Percentiles rank a stretch among this genome's conserved stretches.
These are phyloP conservation scores for Solanum clarkiae DNA, from an alignment of 257 asterid genomes.

Conservation along the genomic window DNA sequence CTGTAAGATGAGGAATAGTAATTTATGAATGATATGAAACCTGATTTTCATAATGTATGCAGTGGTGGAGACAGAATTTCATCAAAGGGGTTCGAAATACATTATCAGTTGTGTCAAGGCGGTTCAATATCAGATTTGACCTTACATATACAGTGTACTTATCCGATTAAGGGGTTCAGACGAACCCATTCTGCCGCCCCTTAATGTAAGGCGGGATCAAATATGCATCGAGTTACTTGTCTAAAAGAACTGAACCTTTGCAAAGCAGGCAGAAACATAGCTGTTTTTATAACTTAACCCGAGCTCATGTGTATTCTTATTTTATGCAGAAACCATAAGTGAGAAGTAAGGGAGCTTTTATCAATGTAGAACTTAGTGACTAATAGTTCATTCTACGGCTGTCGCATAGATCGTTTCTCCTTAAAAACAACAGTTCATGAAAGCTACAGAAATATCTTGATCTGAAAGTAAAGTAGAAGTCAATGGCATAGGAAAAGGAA, in stretches of 20 bases:
- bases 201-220: background rate
- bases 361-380: background rate
- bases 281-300: background rate
- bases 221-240: background rate
- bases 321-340: background rate
- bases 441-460: background rate
- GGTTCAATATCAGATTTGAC: background rate
- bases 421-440: background rate
- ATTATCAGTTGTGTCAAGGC: background rate
- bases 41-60: background rate
- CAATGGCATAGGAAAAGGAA: background rate
- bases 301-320: background rate
- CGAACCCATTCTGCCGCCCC: background rate
- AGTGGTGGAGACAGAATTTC: background rate
- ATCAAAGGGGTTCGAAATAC: background rate
- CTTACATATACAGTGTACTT: background rate
- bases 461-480: background rate
- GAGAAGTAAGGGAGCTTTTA: background rate
- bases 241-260: background rate
- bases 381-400: background rate
- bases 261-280: background rate
- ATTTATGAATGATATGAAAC: background rate
- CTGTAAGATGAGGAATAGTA: conserved; percentile 14
- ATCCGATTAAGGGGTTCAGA: background rate
- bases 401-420: background rate